Conservation (phyloP, 352 stramenopile genomes). For the Phytophthora fragariaefolia region DNA sequence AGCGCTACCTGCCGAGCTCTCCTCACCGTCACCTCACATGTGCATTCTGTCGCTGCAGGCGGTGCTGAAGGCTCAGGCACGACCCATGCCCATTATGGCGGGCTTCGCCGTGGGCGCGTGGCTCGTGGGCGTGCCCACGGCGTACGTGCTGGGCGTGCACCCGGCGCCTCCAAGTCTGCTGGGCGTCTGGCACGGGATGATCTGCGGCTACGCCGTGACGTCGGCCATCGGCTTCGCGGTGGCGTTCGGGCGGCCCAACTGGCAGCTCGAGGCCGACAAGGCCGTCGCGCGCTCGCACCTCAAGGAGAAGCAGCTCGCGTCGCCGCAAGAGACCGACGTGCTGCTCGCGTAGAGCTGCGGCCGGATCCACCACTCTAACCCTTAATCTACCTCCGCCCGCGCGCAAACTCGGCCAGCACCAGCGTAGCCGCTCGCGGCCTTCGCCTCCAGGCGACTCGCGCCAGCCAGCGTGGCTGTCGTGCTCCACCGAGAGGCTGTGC, state of each 20-base stretch:
- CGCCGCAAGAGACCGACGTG: conserved; percentile 29
- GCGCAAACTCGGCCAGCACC: too few relatives aligned
- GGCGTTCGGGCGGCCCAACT: conserved; percentile 70
- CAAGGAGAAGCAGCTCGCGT: conserved; percentile 37
- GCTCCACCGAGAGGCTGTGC: conserved; percentile 26
- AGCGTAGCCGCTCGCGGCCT: neutral
- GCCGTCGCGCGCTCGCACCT: conserved; percentile 64
- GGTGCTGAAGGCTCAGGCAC: conserved; percentile 72
- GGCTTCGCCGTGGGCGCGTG: conserved; percentile 71
- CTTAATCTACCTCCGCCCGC: too few relatives aligned
- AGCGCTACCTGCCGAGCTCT: neutral
- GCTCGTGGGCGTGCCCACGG: conserved; percentile 72
- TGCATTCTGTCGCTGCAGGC: conserved; percentile 37
- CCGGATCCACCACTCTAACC: too few relatives aligned
- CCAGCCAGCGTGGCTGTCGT: conserved; percentile 12
- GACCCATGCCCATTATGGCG: conserved; percentile 58
- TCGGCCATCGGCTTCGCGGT: conserved; percentile 67
- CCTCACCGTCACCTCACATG: neutral
- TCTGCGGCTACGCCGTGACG: conserved; percentile 77
- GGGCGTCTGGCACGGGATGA: conserved; percentile 75
- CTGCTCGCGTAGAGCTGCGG: conserved; percentile 42
- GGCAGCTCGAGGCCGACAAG: conserved; percentile 54
- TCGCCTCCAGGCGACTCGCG: too few relatives aligned
- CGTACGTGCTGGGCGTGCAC: conserved; percentile 73
- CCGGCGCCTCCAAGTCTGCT: conserved; percentile 45